These are phyloP conservation scores for Talaromyces sp. DNA, from an alignment of 2,329 filamentous ascomycete species.

Conservation along the genomic window DNA sequence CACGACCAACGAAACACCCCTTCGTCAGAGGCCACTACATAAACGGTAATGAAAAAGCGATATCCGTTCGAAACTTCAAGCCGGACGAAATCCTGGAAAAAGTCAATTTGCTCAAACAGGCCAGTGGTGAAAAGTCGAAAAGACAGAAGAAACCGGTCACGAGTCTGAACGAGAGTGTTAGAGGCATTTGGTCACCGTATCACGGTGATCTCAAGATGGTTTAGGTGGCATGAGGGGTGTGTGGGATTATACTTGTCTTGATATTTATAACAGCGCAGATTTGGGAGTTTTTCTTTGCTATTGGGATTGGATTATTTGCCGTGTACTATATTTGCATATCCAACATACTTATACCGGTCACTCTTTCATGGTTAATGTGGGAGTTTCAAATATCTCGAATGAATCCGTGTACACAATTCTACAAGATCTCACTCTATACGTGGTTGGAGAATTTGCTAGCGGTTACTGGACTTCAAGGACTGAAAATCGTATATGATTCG, in stretches of 20 bases:
- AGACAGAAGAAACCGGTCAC: constrained; percentile 58
- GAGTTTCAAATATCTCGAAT: not conserved
- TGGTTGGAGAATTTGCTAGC: not conserved
- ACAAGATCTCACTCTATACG: not conserved
- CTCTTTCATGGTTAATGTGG: not conserved
- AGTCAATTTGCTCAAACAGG: constrained; percentile 52
- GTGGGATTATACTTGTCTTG: constrained; percentile 20
- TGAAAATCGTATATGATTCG: not conserved
- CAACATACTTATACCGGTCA: constrained; percentile 3
- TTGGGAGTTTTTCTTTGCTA: constrained; percentile 18
- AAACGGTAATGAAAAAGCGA: constrained; percentile 79
- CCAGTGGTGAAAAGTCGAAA: constrained; percentile 51
- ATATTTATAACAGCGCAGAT: constrained; percentile 22
- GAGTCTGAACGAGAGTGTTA: constrained; percentile 63
- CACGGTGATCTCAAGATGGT: constrained; percentile 56
- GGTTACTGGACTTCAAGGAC: not conserved
- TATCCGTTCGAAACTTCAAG: constrained; percentile 86
- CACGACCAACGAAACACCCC: constrained; percentile 84
- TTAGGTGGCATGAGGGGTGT: not conserved
- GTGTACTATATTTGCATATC: constrained; percentile 12
- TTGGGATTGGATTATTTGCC: constrained; percentile 5
- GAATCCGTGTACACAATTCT: not conserved
- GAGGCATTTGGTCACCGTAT: constrained; percentile 65
- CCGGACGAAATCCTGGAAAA: constrained; percentile 79
- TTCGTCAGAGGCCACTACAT: constrained; percentile 88